These are phyloP conservation scores for Penicillium sclerotigenum DNA, from an alignment of 2,329 filamentous ascomycete species.

Conservation along the genomic window DNA sequence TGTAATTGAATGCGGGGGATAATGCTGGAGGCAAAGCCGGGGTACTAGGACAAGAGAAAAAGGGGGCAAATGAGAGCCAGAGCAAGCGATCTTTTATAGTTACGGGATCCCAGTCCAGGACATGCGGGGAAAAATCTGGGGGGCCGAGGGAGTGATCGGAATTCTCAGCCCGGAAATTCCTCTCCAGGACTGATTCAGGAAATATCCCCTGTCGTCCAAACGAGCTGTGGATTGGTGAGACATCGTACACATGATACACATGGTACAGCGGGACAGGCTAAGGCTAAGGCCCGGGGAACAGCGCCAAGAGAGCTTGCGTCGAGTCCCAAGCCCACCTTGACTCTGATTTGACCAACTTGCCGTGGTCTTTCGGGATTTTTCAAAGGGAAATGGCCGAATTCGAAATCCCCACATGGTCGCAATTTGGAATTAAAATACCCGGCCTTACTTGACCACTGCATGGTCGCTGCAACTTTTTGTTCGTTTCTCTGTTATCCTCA, in stretches of 20 bases:
- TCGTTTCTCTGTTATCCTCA: background rate
- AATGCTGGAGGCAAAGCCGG: background rate
- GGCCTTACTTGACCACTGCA: background rate
- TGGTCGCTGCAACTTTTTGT: background rate
- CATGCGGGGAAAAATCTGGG: conserved; percentile 8
- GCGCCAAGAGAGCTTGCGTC: conserved; percentile 23
- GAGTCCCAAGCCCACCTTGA: background rate
- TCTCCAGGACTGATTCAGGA: background rate
- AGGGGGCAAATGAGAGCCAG: background rate
- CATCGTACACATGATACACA: conserved; percentile 3
- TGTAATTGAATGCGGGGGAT: background rate
- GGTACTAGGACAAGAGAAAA: background rate
- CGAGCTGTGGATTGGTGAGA: background rate
- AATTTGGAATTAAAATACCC: background rate
- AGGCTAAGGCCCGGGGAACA: conserved; percentile 13
- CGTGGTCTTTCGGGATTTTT: background rate
- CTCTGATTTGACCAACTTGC: conserved; percentile 14
- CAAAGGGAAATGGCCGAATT: background rate
- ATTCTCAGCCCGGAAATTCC: background rate
- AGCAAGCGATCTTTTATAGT: conserved; percentile 5
- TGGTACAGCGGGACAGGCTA: conserved; percentile 6
- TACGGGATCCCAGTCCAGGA: background rate
- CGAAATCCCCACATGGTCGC: background rate
- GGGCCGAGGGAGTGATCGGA: background rate
- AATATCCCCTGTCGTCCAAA: background rate